Evolutionary conservation across 805 yeast species (phyloP).

Genomic region (Candida taoyuanica): DNA sequence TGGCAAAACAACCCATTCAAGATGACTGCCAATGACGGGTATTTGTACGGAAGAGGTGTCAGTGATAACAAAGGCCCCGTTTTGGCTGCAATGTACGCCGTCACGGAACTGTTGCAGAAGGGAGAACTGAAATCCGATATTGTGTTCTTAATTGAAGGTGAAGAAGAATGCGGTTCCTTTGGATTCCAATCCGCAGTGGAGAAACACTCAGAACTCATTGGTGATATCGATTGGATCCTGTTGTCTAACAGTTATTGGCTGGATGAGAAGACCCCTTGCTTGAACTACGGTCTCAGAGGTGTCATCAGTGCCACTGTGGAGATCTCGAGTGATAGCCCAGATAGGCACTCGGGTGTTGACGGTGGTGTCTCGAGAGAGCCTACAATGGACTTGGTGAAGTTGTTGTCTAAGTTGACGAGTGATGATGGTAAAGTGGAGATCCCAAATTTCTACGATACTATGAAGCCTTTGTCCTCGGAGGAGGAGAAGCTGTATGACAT

Average conservation of each 20-base stretch:
- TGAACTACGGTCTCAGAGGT: slow-evolving; percentile 93
- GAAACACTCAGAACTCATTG: slow-evolving; percentile 48
- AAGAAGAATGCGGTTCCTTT: slow-evolving; percentile 88
- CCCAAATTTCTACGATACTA: slow-evolving; percentile 70
- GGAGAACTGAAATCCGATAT: slow-evolving; percentile 62
- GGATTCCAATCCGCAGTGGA: slow-evolving; percentile 74
- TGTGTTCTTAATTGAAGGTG: slow-evolving; percentile 86
- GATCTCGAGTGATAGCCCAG: slow-evolving; percentile 70
- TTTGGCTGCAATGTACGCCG: slow-evolving; percentile 81
- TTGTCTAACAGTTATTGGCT: slow-evolving; percentile 93
- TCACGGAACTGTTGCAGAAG: slow-evolving; percentile 58
- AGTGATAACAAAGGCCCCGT: slow-evolving; percentile 95
- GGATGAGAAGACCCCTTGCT: slow-evolving; percentile 82
- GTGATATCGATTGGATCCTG: slow-evolving; percentile 81
- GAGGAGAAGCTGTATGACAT: slow-evolving; percentile 62
- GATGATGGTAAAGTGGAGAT: slow-evolving; percentile 53
- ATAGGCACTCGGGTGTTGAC: slow-evolving; percentile 93
- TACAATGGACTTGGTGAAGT: slow-evolving; percentile 72
- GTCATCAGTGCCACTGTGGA: slow-evolving; percentile 76
- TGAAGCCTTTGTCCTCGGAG: slow-evolving; percentile 48
- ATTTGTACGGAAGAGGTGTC: slow-evolving; percentile 85
- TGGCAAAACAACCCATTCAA: slow-evolving; percentile 83
- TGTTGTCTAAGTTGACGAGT: slow-evolving; percentile 59
- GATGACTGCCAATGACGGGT: slow-evolving; percentile 76
- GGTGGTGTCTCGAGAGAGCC: slow-evolving; percentile 93